Percentiles rank a stretch among this genome's conserved stretches.
These are phyloP conservation scores for Arxiozyma telluris DNA, from an alignment of 1,139 yeast species.

Conservation along the genomic window DNA sequence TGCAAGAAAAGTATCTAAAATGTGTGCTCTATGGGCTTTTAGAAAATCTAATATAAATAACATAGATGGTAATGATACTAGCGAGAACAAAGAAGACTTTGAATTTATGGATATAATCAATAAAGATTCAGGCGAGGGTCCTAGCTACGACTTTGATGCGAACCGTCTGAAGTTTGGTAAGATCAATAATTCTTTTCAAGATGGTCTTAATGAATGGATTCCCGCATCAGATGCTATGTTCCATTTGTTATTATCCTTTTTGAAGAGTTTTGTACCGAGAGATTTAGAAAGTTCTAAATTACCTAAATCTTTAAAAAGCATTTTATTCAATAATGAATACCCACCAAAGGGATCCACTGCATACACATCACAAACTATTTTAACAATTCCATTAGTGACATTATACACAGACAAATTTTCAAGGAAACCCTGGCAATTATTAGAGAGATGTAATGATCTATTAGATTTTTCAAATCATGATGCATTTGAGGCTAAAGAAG, in stretches of 20 bases:
- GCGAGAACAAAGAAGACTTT: not conserved
- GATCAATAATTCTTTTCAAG: constrained; percentile 40
- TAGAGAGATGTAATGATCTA: constrained; percentile 50
- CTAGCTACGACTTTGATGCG: constrained; percentile 18
- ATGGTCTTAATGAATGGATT: constrained; percentile 72
- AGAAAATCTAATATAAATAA: constrained; percentile 27
- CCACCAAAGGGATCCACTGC: constrained; percentile 48
- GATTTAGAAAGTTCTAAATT: constrained; percentile 42
- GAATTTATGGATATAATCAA: not conserved
- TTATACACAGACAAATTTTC: constrained; percentile 58
- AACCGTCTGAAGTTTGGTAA: constrained; percentile 2
- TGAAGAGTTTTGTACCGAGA: constrained; percentile 71
- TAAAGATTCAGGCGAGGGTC: constrained; percentile 2
- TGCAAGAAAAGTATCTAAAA: constrained; percentile 69
- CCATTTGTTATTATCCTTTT: constrained; percentile 66
- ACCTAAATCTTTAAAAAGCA: constrained; percentile 55
- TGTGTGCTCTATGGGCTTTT: constrained; percentile 90
- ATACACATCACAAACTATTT: constrained; percentile 36
- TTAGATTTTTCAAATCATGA: constrained; percentile 64
- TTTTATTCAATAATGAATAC: constrained; percentile 53
- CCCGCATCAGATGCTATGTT: constrained; percentile 80
- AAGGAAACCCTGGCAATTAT: constrained; percentile 38
- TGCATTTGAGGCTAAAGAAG: constrained; percentile 65
- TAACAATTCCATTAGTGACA: constrained; percentile 60
- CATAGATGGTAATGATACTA: not conserved